A percentile compares a stretch with the other conserved stretches of the same genome.
Conservation (phyloP, 345 rosid species). For the Hibiscus trionum region DNA sequence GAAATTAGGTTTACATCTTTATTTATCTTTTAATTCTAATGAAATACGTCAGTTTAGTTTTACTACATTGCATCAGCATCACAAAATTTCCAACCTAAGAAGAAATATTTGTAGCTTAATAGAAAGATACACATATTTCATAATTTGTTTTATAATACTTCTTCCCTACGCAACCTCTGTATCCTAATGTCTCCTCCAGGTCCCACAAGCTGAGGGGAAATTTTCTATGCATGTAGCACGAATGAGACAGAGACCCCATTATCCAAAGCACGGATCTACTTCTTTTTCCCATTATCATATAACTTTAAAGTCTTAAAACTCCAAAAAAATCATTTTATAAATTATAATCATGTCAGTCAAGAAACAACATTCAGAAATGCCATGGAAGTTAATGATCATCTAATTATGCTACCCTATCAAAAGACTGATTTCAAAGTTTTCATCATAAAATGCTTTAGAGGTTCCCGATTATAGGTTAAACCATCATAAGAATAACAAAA, state of each 20-base stretch:
- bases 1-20: not conserved
- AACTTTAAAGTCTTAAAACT: not conserved
- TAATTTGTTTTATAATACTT: not conserved
- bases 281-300: not conserved
- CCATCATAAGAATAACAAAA: not conserved
- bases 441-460: not conserved
- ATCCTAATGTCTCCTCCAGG: not conserved
- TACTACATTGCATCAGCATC: too few relatives aligned
- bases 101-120: not conserved
- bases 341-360: not conserved
- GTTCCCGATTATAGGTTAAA: not conserved
- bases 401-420: not conserved
- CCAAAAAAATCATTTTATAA: not conserved
- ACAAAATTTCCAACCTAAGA: not conserved
- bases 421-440: not conserved
- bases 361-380: not conserved
- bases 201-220: too few relatives aligned
- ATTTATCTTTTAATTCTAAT: too few relatives aligned
- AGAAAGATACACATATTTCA: not conserved
- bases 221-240: not conserved
- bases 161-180: not conserved
- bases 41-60: not conserved
- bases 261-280: not conserved
- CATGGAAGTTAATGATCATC: not conserved
- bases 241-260: too few relatives aligned